A percentile compares a stretch with the other conserved stretches of the same genome.
These are phyloP conservation scores for Plectranthus barbatus DNA, from an alignment of 257 asterid species.

Conservation along the genomic window DNA sequence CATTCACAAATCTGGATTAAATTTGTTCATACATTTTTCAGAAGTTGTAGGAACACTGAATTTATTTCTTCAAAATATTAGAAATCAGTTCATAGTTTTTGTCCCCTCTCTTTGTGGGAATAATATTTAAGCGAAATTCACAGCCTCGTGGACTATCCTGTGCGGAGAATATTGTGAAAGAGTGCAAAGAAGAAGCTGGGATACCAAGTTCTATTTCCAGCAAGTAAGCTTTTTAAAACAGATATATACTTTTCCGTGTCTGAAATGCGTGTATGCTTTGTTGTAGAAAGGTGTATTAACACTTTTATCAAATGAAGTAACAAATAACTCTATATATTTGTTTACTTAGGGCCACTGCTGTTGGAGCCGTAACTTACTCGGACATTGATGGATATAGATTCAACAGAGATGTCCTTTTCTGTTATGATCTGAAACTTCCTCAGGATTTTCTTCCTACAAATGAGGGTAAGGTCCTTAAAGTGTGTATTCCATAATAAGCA, in stretches of 20 bases:
- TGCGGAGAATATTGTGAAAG: slow-evolving; percentile 72
- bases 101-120: not conserved
- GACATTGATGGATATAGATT: slow-evolving; percentile 69
- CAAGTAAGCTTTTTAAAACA: slow-evolving; percentile 33
- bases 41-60: not conserved
- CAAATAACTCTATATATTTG: slow-evolving; percentile 7
- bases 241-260: not conserved
- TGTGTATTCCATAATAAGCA: not conserved
- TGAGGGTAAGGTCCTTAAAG: slow-evolving; percentile 42
- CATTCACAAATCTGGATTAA: not conserved
- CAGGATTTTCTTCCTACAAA: slow-evolving; percentile 61
- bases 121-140: not conserved
- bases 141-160: slow-evolving; percentile 92
- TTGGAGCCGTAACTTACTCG: slow-evolving; percentile 76
- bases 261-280: not conserved
- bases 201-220: slow-evolving; percentile 65
- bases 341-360: slow-evolving; percentile 64
- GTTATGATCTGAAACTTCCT: slow-evolving; percentile 88
- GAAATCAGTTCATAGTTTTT: not conserved
- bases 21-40: slow-evolving; percentile 7
- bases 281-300: not conserved
- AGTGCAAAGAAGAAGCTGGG: slow-evolving; percentile 95
- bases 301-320: not conserved
- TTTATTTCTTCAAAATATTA: not conserved
- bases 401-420: slow-evolving; percentile 89